Conservation (phyloP, 2,329 filamentous ascomycete genomes). For the Calonectria pseudoreteaudii region DNA sequence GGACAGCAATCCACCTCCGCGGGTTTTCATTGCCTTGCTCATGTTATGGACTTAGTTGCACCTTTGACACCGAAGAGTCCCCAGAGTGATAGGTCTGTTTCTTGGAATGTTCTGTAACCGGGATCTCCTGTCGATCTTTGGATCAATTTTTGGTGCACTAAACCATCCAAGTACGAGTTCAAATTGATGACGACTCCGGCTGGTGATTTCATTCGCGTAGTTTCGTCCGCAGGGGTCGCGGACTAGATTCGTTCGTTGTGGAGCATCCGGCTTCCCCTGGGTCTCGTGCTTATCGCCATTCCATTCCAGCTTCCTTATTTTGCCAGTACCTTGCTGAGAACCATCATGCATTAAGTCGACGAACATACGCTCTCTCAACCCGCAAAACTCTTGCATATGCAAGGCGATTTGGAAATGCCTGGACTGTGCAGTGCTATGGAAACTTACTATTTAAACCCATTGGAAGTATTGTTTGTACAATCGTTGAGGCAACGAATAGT, state of each 20-base stretch:
- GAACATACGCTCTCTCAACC: not conserved
- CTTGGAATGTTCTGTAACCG: slow-evolving; percentile 25
- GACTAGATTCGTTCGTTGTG: not conserved
- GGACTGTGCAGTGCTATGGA: slow-evolving; percentile 2
- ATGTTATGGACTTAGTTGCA: slow-evolving; percentile 18
- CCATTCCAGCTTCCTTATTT: not conserved
- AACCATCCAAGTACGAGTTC: not conserved
- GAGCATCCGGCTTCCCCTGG: not conserved
- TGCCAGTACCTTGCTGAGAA: not conserved
- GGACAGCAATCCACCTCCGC: slow-evolving; percentile 8
- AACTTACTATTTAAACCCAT: not conserved
- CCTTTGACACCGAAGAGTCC: not conserved
- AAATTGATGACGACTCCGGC: not conserved
- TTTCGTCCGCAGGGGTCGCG: not conserved
- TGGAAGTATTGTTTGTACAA: slow-evolving; percentile 12
- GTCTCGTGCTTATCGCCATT: slow-evolving; percentile 11
- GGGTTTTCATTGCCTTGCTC: slow-evolving; percentile 22
- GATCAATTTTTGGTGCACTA: slow-evolving; percentile 23
- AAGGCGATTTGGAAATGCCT: not conserved
- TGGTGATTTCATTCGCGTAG: not conserved
- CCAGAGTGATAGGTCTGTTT: slow-evolving; percentile 5
- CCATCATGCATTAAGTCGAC: slow-evolving; percentile 4
- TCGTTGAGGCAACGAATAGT: slow-evolving; percentile 31
- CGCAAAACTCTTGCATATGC: slow-evolving; percentile 2
- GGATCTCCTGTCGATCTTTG: slow-evolving; percentile 40